Base-by-base conservation (phyloP, 2,329 filamentous ascomycete species). In the Penicillium sp. region DNA sequence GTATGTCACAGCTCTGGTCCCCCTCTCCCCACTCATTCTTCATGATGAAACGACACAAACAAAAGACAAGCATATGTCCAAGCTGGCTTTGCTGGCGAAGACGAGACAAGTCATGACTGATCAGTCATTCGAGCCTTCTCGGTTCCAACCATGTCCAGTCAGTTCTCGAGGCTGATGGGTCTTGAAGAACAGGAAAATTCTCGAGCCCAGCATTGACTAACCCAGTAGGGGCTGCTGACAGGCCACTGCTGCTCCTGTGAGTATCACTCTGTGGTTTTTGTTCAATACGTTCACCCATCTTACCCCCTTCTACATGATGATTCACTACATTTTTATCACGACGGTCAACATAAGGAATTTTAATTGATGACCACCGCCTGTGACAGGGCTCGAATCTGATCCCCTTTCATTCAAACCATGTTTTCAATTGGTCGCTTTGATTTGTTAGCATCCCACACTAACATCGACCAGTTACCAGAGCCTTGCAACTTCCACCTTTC, bases 41-140 rank as follows among this genome's bases (percentile, higher is more conserved):
- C 72, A 87, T 95, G 91, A 95, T 95, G 91, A 95, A 84, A 83
- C 79, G 86, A 92, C 89, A 86, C 83, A 82, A 84, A 85, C 82
- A 78, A 80, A 80, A 86, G 91, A 96, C 92, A 96, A 96, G 91
- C 91, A 96, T 96, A 96, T 96, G 91, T 96, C 92, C 84, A 88
- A 96, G 92, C 87, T 67, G 67, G 70, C 71, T 71, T 72, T 53
- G 72, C 71, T 69, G 71, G 71, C 72, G 58, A 79, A 80, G 83
- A 84, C 80, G 83, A 84, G 67, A 81, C 73, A 75, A 77, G 83
- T 81, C 76, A 72, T 76, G 71, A 76, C 81, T 82, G 78, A 80
- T 75, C 67, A 71, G 71, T 74, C 73, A 56, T 59, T 73, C 50
- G 62, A 59, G 62, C 34, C 35, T 58, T 59, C 50, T 59, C 55